Conservation (phyloP, 1,284 basidiomycete genomes). For the Leccinum subspadiceum region DNA sequence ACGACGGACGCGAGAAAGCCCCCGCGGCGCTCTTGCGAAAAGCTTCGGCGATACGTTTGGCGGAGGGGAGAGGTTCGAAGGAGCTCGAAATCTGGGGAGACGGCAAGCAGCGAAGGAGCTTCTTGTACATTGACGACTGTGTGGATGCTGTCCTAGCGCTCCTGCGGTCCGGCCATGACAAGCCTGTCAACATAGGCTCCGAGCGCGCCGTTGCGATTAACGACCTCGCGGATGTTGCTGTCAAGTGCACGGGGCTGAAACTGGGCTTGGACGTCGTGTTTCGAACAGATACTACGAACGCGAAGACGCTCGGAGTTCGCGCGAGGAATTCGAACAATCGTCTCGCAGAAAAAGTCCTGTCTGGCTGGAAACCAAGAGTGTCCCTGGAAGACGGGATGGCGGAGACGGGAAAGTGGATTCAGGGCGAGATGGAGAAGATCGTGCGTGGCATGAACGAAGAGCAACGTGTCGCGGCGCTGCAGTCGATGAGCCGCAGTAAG, state of each 20-base stretch:
- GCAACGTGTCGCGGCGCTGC: conserved; percentile 17
- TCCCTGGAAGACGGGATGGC: conserved; percentile 47
- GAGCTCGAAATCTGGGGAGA: conserved; percentile 58
- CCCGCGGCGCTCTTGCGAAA: conserved; percentile 59
- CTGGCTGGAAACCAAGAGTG: conserved; percentile 42
- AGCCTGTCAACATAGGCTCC: conserved; percentile 54
- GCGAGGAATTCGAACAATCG: conserved; percentile 55
- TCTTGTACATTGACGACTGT: conserved; percentile 54
- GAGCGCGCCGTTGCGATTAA: conserved; percentile 43
- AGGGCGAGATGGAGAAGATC: conserved; percentile 33
- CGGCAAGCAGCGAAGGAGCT: conserved; percentile 52
- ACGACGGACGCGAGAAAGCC: conserved; percentile 54
- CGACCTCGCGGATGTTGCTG: conserved; percentile 44
- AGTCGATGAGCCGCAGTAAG: conserved; percentile 32
- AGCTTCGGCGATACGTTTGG: conserved; percentile 37
- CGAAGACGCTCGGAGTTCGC: conserved; percentile 46
- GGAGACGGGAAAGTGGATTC: conserved; percentile 48
- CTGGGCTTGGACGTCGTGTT: conserved; percentile 30
- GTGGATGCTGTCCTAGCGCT: conserved; percentile 48
- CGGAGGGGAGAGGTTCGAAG: not conserved
- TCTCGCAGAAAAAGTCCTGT: conserved; percentile 31
- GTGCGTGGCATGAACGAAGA: conserved; percentile 13
- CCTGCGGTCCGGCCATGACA: conserved; percentile 35
- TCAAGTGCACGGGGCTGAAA: conserved; percentile 35
- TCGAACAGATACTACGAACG: conserved; percentile 18